Conservation (phyloP, 345 rosid species). For the Eucalyptus erythrocorys region DNA sequence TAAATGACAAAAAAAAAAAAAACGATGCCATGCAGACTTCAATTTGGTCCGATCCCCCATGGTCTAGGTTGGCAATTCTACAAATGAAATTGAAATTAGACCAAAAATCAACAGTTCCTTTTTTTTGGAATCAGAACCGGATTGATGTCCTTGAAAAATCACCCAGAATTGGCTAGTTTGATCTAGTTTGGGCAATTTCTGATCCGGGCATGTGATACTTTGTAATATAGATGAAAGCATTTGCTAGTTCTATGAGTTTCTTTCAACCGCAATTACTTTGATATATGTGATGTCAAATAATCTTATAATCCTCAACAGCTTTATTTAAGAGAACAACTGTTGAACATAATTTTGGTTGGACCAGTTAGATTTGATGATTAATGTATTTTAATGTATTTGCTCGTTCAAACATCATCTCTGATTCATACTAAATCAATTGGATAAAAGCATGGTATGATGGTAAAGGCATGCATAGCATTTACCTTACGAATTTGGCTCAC, state of each 20-base stretch:
- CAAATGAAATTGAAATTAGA: background rate
- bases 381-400: background rate
- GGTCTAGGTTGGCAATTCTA: background rate
- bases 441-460: background rate
- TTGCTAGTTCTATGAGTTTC: background rate
- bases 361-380: too few species aligned
- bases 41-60: rapidly evolving
- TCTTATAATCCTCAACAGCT: background rate
- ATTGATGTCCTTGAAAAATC: background rate
- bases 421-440: background rate
- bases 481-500: background rate
- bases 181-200: too few species aligned
- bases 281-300: background rate
- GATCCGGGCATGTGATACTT: too few species aligned
- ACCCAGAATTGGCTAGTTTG: background rate
- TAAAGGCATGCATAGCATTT: background rate
- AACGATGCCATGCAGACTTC: too few species aligned
- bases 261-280: background rate
- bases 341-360: background rate
- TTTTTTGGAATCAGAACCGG: rapidly evolving
- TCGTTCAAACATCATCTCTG: background rate
- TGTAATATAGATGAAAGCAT: background rate
- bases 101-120: background rate
- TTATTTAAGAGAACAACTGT: background rate
- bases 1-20: too few species aligned